Percentiles rank a stretch among this genome's conserved stretches.
Conservation (phyloP, 805 yeast species). For the Kluyveromyces siamensis region DNA sequence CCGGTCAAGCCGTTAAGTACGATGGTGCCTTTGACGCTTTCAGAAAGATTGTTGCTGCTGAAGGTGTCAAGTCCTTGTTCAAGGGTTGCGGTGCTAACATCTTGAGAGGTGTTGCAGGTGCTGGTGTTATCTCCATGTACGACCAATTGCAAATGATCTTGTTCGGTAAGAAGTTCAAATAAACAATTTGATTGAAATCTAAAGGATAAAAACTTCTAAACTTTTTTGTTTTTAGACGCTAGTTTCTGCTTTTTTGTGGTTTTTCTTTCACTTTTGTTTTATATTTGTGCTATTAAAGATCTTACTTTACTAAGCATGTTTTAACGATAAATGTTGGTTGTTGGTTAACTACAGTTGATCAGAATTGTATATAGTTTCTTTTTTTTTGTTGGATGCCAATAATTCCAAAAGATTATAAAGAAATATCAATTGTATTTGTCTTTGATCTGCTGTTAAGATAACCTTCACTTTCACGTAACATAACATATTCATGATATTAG, state of each 20-base stretch:
- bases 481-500: background rate
- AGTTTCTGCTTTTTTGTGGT: background rate
- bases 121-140: slow-evolving; percentile 97
- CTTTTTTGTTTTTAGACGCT: background rate
- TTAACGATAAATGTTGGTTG: background rate
- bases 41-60: slow-evolving; percentile 87
- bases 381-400: too few relatives aligned
- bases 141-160: slow-evolving; percentile 92
- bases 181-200: slow-evolving; percentile 13
- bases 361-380: background rate
- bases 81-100: slow-evolving; percentile 99
- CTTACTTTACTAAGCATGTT: background rate
- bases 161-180: slow-evolving; percentile 92
- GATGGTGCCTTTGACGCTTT: slow-evolving; percentile 91
- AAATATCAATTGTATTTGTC: too few relatives aligned
- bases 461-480: background rate
- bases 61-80: slow-evolving; percentile 89
- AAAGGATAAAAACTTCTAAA: slow-evolving; percentile 2
- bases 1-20: slow-evolving; percentile 97
- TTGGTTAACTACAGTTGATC: background rate
- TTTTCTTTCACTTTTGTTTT: background rate
- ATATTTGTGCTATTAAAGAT: background rate
- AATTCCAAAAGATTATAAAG: too few relatives aligned
- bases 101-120: slow-evolving; percentile 99
- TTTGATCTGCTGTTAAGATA: too few relatives aligned